Evolutionary conservation across 2,329 filamentous ascomycete genomes (phyloP).

Genomic region (Aspergillus chevalieri): DNA sequence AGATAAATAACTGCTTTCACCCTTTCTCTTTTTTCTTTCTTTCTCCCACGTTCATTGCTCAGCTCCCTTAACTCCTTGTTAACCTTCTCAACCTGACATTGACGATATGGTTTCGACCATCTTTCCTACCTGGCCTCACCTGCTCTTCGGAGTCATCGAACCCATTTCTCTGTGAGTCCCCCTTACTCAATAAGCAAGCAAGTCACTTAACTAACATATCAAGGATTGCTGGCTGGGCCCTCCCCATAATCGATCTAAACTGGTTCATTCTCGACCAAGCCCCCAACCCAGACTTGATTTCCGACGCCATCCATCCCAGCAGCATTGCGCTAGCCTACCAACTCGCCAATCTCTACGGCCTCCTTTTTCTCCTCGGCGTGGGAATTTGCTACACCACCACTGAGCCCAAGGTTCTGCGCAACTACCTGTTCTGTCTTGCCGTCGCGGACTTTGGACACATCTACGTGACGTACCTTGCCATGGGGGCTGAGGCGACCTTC

Average conservation of each 20-base stretch:
- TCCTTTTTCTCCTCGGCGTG: conserved; percentile 59
- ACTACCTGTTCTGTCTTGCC: conserved; percentile 61
- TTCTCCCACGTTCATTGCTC: background rate
- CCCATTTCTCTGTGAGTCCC: conserved; percentile 59
- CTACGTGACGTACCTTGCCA: conserved; percentile 52
- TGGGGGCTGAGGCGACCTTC: conserved; percentile 52
- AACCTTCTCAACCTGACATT: background rate
- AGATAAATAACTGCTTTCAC: background rate
- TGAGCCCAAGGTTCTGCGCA: conserved; percentile 60
- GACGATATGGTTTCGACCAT: conserved; percentile 33
- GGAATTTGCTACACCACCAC: conserved; percentile 59
- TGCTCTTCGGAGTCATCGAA: conserved; percentile 63
- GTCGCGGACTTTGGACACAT: conserved; percentile 64
- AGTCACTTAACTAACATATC: conserved; percentile 7
- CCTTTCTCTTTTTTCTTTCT: background rate
- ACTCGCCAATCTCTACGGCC: conserved; percentile 63
- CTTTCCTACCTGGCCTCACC: conserved; percentile 57
- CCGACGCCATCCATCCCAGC: conserved; percentile 26
- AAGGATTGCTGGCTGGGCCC: conserved; percentile 56
- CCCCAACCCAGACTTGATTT: conserved; percentile 35
- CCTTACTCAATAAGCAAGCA: background rate
- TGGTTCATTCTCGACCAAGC: conserved; percentile 62
- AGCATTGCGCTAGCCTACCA: conserved; percentile 58
- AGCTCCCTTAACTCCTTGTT: background rate
- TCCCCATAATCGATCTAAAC: conserved; percentile 50